phyloP scores from a whole-genome alignment of 148 eudicot species.

The Chenopodium berlandieri region DNA sequence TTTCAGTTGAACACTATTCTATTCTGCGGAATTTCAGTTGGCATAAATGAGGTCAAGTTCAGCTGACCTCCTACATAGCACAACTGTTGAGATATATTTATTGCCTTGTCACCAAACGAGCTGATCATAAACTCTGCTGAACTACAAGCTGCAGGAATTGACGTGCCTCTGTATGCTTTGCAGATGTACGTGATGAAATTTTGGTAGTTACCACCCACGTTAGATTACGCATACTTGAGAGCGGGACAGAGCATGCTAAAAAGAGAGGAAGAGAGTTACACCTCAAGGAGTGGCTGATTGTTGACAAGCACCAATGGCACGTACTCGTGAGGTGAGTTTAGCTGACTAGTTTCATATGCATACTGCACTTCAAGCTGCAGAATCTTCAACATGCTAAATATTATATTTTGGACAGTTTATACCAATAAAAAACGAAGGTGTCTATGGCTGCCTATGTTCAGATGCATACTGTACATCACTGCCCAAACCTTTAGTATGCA shows the following conservation, averaged over 20 bases:
- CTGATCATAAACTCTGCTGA: constrained; percentile 20
- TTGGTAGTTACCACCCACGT: constrained; percentile 37
- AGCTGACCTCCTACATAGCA: constrained; percentile 17
- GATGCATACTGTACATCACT: too few species aligned
- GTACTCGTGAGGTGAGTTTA: constrained; percentile 61
- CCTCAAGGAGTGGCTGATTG: constrained; percentile 55
- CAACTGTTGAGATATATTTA: neutral
- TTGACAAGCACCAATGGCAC: constrained; percentile 88
- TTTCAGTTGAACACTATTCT: constrained; percentile 15
- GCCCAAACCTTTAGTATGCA: too few species aligned
- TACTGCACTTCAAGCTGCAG: constrained; percentile 58
- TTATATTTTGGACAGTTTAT: neutral
- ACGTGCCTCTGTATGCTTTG: constrained; percentile 61
- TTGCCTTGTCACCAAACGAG: constrained; percentile 16
- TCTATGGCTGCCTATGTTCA: too few species aligned
- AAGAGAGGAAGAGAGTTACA: constrained; percentile 13
- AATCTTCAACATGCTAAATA: neutral
- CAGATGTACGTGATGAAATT: constrained; percentile 58
- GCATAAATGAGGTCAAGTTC: constrained; percentile 30
- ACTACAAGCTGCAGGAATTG: constrained; percentile 43
- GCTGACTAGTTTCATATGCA: constrained; percentile 58
- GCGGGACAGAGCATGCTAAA: neutral
- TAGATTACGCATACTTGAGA: neutral
- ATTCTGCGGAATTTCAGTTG: constrained; percentile 28
- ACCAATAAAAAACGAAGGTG: too few species aligned